phyloP scores from a whole-genome alignment of 148 eudicot genomes.

The Cornus suecica region DNA sequence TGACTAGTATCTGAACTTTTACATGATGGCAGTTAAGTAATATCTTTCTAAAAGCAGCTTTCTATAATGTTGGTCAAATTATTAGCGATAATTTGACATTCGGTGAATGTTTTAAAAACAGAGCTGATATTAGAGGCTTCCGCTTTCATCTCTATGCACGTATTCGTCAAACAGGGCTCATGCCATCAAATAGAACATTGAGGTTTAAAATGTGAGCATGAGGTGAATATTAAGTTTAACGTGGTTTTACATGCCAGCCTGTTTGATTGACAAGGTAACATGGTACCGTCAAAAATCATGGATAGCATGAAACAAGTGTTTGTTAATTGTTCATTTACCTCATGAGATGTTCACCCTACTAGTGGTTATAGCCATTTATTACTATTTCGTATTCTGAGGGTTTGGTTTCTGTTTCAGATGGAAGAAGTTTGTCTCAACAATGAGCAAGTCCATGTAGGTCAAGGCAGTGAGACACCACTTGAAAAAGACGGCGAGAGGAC shows the following conservation, averaged over 20 bases:
- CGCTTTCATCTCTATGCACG: neutral
- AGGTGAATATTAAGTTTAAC: neutral
- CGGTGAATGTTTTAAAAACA: neutral
- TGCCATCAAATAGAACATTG: neutral
- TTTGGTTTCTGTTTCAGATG: conserved; percentile 25
- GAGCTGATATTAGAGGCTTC: neutral
- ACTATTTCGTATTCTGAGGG: neutral
- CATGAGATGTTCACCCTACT: neutral
- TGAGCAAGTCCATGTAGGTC: conserved; percentile 23
- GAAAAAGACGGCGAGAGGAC: conserved; percentile 27
- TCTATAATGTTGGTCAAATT: neutral
- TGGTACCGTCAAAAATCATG: neutral
- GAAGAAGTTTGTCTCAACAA: conserved; percentile 40
- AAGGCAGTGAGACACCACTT: conserved; percentile 21
- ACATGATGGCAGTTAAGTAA: neutral
- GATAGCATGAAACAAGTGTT: conserved; percentile 1
- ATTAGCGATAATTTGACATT: neutral
- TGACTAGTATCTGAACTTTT: neutral
- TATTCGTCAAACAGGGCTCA: neutral
- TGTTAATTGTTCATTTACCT: neutral
- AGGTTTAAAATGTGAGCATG: neutral
- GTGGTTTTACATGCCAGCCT: neutral
- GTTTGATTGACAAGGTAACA: neutral
- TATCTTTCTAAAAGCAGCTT: neutral
- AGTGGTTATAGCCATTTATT: neutral